Conservation (phyloP, 306 rosid species). For the Aeschynomene evenia region DNA sequence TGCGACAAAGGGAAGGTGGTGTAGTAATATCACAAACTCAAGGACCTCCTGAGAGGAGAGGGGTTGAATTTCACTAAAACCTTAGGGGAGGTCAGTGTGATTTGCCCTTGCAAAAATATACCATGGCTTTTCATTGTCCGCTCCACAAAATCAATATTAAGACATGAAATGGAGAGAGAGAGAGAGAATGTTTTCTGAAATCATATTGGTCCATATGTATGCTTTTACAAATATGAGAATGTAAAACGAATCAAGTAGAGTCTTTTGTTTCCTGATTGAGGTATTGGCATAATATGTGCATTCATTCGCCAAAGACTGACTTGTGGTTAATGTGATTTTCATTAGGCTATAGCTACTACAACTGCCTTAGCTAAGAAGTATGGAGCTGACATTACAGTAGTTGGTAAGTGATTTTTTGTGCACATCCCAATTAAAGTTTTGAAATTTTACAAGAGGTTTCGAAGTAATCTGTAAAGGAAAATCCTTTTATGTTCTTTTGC, state of each 20-base stretch:
- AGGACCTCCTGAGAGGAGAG: too few relatives aligned
- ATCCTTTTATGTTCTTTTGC: neutral
- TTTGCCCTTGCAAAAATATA: too few relatives aligned
- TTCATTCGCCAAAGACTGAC: slow-evolving; percentile 15
- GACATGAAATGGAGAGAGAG: too few relatives aligned
- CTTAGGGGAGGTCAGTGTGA: too few relatives aligned
- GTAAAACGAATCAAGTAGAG: neutral
- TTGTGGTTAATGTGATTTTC: slow-evolving; percentile 5
- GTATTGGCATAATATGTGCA: neutral
- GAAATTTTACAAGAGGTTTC: slow-evolving; percentile 5
- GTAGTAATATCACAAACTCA: too few relatives aligned
- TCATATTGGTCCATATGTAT: too few relatives aligned
- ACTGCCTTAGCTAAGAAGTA: slow-evolving; percentile 85
- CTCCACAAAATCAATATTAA: too few relatives aligned
- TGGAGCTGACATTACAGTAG: slow-evolving; percentile 91
- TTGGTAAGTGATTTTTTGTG: slow-evolving; percentile 51
- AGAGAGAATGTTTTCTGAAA: too few relatives aligned
- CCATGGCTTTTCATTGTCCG: too few relatives aligned
- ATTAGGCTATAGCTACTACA: slow-evolving; percentile 73
- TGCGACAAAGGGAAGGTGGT: too few relatives aligned
- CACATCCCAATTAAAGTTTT: slow-evolving; percentile 6
- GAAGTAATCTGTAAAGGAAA: slow-evolving; percentile 15
- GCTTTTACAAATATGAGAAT: too few relatives aligned
- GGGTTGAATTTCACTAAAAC: too few relatives aligned
- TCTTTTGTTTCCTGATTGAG: neutral